These are phyloP conservation scores for Suillus plorans DNA, from an alignment of 768 basidiomycete genomes.

Conservation along the genomic window DNA sequence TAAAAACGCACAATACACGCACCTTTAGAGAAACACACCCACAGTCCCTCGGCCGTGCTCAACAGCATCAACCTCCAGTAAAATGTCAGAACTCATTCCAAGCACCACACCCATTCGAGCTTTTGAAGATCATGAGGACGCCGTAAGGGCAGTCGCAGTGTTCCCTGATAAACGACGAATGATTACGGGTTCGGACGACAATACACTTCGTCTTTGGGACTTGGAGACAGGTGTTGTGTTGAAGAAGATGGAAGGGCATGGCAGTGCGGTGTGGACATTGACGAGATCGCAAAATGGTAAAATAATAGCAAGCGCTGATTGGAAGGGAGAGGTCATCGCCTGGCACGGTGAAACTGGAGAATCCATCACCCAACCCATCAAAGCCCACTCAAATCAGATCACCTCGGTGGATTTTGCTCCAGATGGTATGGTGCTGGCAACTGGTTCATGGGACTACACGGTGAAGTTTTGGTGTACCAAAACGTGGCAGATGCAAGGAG, in stretches of 20 bases:
- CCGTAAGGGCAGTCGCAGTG: rapidly evolving
- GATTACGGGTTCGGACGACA: background rate
- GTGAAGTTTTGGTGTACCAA: background rate
- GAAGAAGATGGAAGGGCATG: background rate
- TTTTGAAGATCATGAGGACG: background rate
- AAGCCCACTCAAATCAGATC: too few relatives aligned
- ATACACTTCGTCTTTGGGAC: background rate
- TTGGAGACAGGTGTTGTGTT: background rate
- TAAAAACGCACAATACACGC: background rate
- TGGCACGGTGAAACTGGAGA: too few relatives aligned
- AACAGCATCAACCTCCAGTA: background rate
- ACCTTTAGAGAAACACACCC: background rate
- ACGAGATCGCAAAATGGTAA: background rate
- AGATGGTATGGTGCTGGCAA: too few relatives aligned
- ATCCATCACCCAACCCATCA: too few relatives aligned
- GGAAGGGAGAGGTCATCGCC: too few relatives aligned
- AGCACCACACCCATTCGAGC: background rate
- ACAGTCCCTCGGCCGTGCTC: too few relatives aligned
- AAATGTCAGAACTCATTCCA: background rate
- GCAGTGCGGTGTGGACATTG: background rate
- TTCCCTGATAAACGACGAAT: background rate
- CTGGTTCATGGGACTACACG: too few relatives aligned
- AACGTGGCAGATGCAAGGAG: background rate
- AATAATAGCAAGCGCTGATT: background rate
- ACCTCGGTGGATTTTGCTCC: too few relatives aligned